Conservation (phyloP, 805 yeast genomes). For the Candida germanica region DNA sequence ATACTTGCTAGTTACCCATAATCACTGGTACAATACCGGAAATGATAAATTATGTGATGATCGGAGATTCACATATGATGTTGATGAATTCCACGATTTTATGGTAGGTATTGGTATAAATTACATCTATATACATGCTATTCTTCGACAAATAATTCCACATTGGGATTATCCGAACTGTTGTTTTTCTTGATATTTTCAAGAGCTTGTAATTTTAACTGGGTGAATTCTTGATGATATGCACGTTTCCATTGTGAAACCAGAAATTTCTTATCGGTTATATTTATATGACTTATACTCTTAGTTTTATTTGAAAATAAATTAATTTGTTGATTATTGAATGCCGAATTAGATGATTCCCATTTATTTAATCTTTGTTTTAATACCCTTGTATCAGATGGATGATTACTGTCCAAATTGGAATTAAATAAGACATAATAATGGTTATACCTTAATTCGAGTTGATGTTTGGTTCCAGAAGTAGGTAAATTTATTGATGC, state of each 20-base stretch:
- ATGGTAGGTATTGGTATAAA: not conserved
- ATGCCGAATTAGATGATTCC: slow-evolving; percentile 52
- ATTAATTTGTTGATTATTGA: slow-evolving; percentile 20
- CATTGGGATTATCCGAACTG: slow-evolving; percentile 2
- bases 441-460: slow-evolving; percentile 73
- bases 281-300: slow-evolving; percentile 22
- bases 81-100: not conserved
- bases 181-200: slow-evolving; percentile 2
- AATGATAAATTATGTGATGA: too few species aligned
- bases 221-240: slow-evolving; percentile 39
- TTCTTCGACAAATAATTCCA: too few species aligned
- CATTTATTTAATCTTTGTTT: slow-evolving; percentile 58
- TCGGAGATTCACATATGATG: too few species aligned
- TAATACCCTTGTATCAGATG: slow-evolving; percentile 55
- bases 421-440: slow-evolving; percentile 78
- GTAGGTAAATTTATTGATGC: slow-evolving; percentile 52
- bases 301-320: slow-evolving; percentile 18
- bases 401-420: slow-evolving; percentile 68
- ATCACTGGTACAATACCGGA: too few species aligned
- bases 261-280: slow-evolving; percentile 47
- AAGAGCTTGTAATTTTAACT: slow-evolving; percentile 37
- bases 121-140: too few species aligned
- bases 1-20: too few species aligned
- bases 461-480: slow-evolving; percentile 57
- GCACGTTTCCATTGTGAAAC: slow-evolving; percentile 41